Percentiles rank a stretch among this genome's conserved stretches.
Conservation (phyloP, 768 basidiomycete species). For the Lactarius quietus region DNA sequence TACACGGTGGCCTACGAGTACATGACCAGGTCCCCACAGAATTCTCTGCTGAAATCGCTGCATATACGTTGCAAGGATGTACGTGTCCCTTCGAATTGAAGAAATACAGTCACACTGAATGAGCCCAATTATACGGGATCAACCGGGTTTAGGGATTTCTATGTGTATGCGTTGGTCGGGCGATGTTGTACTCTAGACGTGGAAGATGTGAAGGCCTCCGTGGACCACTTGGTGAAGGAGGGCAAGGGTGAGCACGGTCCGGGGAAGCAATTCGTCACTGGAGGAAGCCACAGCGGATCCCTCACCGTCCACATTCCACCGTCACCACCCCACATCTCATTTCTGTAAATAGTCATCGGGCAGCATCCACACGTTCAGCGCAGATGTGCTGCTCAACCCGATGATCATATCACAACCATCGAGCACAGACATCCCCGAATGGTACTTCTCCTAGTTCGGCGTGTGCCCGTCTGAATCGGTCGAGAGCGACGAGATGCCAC, state of each 20-base stretch:
- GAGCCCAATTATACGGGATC: constrained; percentile 37
- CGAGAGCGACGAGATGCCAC: constrained; percentile 21
- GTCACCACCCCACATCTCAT: too few species aligned
- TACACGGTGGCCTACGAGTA: constrained; percentile 37
- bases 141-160: constrained; percentile 33
- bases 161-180: constrained; percentile 32
- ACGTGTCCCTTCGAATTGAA: constrained; percentile 1
- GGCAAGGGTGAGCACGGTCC: constrained; percentile 27
- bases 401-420: constrained; percentile 32
- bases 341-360: constrained; percentile 33
- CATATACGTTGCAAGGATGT: constrained; percentile 30
- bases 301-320: constrained; percentile 24
- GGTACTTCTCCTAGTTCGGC: constrained; percentile 33
- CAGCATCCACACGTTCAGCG: constrained; percentile 33
- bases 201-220: constrained; percentile 30
- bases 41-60: constrained; percentile 23
- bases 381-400: constrained; percentile 35
- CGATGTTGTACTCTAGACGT: constrained; percentile 35
- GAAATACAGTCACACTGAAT: constrained; percentile 27
- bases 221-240: constrained; percentile 29
- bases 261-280: constrained; percentile 30
- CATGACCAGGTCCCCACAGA: constrained; percentile 27
- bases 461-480: constrained; percentile 15
- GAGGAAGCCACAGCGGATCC: constrained; percentile 37
- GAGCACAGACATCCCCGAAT: constrained; percentile 37